Conservation (phyloP, 441 rosid species). For the Mallotus japonicus region DNA sequence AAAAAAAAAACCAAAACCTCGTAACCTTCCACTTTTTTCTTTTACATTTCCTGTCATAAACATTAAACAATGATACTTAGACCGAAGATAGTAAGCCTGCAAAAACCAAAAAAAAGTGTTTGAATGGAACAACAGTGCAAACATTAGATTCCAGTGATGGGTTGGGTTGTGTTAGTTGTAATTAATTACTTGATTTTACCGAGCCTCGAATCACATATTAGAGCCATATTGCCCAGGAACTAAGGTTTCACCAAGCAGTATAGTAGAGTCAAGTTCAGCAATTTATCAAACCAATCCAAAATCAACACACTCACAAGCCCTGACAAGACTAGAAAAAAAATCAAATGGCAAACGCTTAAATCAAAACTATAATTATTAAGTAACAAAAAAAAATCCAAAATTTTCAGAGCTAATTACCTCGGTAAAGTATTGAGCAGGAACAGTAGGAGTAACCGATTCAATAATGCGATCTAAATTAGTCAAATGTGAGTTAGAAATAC, state of each 20-base stretch:
- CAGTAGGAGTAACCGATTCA: conserved; percentile 58
- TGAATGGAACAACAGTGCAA: neutral
- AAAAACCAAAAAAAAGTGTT: neutral
- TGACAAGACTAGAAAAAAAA: too few relatives aligned
- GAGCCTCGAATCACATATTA: neutral
- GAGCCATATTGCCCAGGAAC: neutral
- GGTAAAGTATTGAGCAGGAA: conserved; percentile 44
- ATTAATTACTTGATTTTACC: too few relatives aligned
- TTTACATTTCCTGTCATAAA: neutral
- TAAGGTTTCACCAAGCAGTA: neutral
- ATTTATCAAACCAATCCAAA: neutral
- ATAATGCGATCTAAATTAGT: conserved; percentile 68
- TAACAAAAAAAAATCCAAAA: neutral
- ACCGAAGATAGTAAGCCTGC: neutral
- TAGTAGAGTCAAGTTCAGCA: neutral
- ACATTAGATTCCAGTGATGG: neutral
- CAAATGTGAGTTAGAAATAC: conserved; percentile 31
- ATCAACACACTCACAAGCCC: neutral
- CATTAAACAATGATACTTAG: neutral
- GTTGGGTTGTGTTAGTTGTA: too few relatives aligned
- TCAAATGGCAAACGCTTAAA: too few relatives aligned
- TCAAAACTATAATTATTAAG: too few relatives aligned
- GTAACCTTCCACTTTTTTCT: neutral
- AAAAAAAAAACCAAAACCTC: neutral
- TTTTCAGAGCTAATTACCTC: conserved; percentile 37